Evolutionary conservation across 345 rosid species (phyloP).

Genomic region (Clausena lansium): DNA sequence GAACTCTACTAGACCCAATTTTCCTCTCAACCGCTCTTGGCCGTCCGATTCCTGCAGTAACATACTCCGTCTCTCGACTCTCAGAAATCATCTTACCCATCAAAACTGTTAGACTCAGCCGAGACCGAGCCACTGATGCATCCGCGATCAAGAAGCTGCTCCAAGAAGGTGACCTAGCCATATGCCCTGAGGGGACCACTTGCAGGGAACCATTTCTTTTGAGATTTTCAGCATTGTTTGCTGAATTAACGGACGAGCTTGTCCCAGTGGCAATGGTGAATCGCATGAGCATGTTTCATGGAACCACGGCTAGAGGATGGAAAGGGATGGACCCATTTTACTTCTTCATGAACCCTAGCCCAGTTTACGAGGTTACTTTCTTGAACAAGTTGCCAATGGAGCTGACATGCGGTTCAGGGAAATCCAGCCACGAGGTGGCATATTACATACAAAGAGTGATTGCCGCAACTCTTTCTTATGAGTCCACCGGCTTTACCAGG

Average conservation of each 20-base stretch:
- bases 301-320: slow-evolving; percentile 86
- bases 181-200: slow-evolving; percentile 88
- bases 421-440: slow-evolving; percentile 78
- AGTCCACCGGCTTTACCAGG: slow-evolving; percentile 76
- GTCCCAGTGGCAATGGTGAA: slow-evolving; percentile 88
- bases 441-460: slow-evolving; percentile 77
- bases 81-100: slow-evolving; percentile 82
- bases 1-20: slow-evolving; percentile 75
- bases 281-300: slow-evolving; percentile 77
- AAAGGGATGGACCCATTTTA: slow-evolving; percentile 87
- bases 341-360: slow-evolving; percentile 92
- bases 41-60: slow-evolving; percentile 69
- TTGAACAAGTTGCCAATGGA: slow-evolving; percentile 63
- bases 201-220: slow-evolving; percentile 81
- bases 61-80: slow-evolving; percentile 73
- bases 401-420: slow-evolving; percentile 58
- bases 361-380: slow-evolving; percentile 76
- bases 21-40: slow-evolving; percentile 70
- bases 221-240: slow-evolving; percentile 69
- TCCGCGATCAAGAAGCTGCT: slow-evolving; percentile 58
- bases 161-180: slow-evolving; percentile 65
- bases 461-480: slow-evolving; percentile 68
- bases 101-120: slow-evolving; percentile 59
- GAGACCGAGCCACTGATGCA: slow-evolving; percentile 69
- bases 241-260: slow-evolving; percentile 66